Conservation (phyloP, 139 green algal species). For the Micractinium conductrix region DNA sequence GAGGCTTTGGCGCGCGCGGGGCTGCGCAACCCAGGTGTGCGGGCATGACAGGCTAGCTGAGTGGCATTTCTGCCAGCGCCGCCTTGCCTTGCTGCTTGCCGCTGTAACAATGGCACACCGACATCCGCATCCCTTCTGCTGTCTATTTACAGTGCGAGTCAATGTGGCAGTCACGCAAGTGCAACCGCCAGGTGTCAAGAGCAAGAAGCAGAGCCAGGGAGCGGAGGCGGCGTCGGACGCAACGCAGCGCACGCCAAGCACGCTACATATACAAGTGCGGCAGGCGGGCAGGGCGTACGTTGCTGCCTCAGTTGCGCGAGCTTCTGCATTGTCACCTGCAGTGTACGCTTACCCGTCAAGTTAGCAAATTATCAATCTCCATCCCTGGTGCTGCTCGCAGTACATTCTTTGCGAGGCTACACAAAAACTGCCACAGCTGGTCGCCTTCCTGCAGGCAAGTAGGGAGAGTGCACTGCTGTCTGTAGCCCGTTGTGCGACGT, state of each 20-base stretch:
- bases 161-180: slow-evolving; percentile 20
- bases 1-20: slow-evolving; percentile 89
- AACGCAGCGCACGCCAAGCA: slow-evolving; percentile 72
- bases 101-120: background rate
- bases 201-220: background rate
- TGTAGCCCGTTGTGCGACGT: no score
- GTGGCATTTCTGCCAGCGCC: background rate
- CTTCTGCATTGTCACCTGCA: no score
- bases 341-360: no score
- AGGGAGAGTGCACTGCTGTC: no score
- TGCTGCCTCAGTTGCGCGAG: no score
- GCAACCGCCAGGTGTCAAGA: no score
- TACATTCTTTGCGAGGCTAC: slow-evolving; percentile 66
- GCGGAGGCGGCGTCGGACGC: background rate
- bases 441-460: slow-evolving; percentile 53
- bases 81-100: background rate
- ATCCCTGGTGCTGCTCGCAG: background rate
- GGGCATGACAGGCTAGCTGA: slow-evolving; percentile 21
- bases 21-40: slow-evolving; percentile 89
- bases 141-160: slow-evolving; percentile 37
- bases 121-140: background rate
- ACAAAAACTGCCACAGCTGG: slow-evolving; percentile 83
- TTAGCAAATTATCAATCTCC: background rate
- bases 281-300: no score
- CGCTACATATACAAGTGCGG: slow-evolving; percentile 61